A percentile compares a stretch with the other conserved stretches of the same genome.
These are phyloP conservation scores for Kwoniella europaea DNA, from an alignment of 768 basidiomycete species.

Conservation along the genomic window DNA sequence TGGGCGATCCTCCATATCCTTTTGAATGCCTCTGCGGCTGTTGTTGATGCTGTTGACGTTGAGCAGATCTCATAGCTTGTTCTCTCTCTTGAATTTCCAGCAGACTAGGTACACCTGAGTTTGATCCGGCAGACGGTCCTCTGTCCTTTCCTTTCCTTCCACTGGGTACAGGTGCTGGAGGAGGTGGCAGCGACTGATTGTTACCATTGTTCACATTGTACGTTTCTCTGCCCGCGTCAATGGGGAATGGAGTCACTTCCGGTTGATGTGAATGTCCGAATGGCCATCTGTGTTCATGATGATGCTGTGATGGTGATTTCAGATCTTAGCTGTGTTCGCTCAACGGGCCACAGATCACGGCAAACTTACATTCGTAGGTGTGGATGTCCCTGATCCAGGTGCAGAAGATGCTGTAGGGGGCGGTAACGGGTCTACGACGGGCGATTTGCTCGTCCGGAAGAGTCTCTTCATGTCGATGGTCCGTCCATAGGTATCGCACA, in stretches of 20 bases:
- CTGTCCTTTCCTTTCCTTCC: slow-evolving; percentile 31
- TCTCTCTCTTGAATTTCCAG: slow-evolving; percentile 36
- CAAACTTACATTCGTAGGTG: slow-evolving; percentile 18
- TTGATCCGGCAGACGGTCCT: slow-evolving; percentile 8
- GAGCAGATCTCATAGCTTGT: slow-evolving; percentile 22
- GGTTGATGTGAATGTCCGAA: slow-evolving; percentile 21
- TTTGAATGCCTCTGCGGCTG: slow-evolving; percentile 5
- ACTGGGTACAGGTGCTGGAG: slow-evolving; percentile 5
- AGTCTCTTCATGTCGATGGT: slow-evolving; percentile 44
- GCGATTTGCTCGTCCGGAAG: slow-evolving; percentile 45
- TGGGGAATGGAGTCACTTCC: slow-evolving; percentile 43
- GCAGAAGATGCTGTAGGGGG: slow-evolving; percentile 29
- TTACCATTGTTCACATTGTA: background rate
- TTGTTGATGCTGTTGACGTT: slow-evolving; percentile 21
- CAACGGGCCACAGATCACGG: background rate
- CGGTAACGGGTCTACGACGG: slow-evolving; percentile 41
- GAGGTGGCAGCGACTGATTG: slow-evolving; percentile 15
- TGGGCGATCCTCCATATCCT: slow-evolving; percentile 6
- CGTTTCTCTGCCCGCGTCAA: slow-evolving; percentile 35
- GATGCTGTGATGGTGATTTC: slow-evolving; percentile 16
- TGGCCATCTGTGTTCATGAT: slow-evolving; percentile 24
- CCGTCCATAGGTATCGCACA: background rate
- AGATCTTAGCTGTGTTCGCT: slow-evolving; percentile 1
- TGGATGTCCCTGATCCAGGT: slow-evolving; percentile 20
- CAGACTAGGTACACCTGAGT: slow-evolving; percentile 29